Evolutionary conservation across 139 green algal genomes (phyloP).

Genomic region (Pycnococcus provasolii): DNA sequence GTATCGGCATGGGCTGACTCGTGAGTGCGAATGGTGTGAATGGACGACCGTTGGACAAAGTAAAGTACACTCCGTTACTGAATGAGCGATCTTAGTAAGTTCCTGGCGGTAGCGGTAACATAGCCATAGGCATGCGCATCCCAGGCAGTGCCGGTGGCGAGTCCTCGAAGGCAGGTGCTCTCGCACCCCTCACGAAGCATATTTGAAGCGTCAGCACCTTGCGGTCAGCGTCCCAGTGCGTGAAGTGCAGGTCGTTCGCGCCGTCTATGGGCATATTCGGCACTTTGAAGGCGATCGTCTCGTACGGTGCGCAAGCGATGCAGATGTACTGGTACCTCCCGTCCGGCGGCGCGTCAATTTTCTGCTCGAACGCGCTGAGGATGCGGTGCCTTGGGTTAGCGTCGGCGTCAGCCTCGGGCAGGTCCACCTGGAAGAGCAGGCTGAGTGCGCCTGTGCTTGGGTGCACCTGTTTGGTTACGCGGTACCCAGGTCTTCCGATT

Average conservation of each 20-base stretch:
- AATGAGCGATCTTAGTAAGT: too few species aligned
- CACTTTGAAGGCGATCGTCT: conserved; percentile 94
- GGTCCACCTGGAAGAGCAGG: conserved; percentile 96
- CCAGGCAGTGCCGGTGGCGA: background rate
- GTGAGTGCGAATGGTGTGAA: too few species aligned
- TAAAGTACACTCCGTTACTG: too few species aligned
- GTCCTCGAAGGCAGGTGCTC: background rate
- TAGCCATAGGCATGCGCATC: too few species aligned
- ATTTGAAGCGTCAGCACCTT: conserved; percentile 37
- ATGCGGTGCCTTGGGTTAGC: conserved; percentile 83
- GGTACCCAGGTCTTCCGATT: conserved; percentile 93
- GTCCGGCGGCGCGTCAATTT: conserved; percentile 62
- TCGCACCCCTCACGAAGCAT: background rate
- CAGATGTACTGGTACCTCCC: conserved; percentile 92
- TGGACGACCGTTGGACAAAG: too few species aligned
- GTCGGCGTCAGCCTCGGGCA: conserved; percentile 91
- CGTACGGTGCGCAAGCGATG: conserved; percentile 94
- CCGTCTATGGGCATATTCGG: too few species aligned
- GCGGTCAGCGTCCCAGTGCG: conserved; percentile 61
- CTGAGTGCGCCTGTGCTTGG: conserved; percentile 53
- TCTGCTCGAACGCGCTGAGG: conserved; percentile 94
- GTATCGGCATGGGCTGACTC: too few species aligned
- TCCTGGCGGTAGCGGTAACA: too few species aligned
- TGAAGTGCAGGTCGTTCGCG: conserved; percentile 42
- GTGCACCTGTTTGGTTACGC: conserved; percentile 97